phyloP scores from a whole-genome alignment of 148 eudicot species.

The Dianthus caryophyllus region DNA sequence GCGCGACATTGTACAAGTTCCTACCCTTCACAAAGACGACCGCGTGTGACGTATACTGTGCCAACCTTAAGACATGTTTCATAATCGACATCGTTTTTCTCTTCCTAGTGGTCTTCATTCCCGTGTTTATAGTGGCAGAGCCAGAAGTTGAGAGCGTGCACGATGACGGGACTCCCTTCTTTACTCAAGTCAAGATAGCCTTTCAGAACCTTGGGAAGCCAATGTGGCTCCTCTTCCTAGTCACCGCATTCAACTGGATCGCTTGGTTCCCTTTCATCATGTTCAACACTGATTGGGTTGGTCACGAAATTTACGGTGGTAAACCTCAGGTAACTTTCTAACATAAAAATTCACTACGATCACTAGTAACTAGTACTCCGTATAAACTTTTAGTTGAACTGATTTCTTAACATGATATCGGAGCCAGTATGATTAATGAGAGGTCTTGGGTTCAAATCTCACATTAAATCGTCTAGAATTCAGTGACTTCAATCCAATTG shows the following conservation, averaged over 20 bases:
- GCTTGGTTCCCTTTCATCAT: conserved; percentile 71
- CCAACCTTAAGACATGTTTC: conserved; percentile 78
- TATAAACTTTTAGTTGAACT: no score
- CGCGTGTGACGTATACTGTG: conserved; percentile 74
- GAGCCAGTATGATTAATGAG: no score
- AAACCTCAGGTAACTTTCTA: conserved; percentile 20
- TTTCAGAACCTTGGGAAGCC: conserved; percentile 42
- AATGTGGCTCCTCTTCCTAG: conserved; percentile 61
- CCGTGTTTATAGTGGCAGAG: conserved; percentile 41
- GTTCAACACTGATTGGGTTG: conserved; percentile 86
- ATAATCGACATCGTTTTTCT: conserved; percentile 49
- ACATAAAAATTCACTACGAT: no score
- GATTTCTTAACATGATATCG: no score
- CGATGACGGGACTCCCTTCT: conserved; percentile 30
- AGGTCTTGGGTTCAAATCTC: no score
- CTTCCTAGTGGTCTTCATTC: conserved; percentile 28
- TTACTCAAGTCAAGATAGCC: conserved; percentile 43
- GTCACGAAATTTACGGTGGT: conserved; percentile 70
- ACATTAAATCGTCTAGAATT: no score
- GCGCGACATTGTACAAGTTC: conserved; percentile 31
- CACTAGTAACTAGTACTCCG: no score
- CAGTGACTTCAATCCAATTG: no score
- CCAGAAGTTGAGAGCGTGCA: neutral
- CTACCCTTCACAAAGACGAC: conserved; percentile 58
- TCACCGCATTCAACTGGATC: conserved; percentile 64